Evolutionary conservation across 2,329 filamentous ascomycete species (phyloP), one percentile per base, ranked within the genome.

Genomic region (Trichoderma hamatum): DNA sequence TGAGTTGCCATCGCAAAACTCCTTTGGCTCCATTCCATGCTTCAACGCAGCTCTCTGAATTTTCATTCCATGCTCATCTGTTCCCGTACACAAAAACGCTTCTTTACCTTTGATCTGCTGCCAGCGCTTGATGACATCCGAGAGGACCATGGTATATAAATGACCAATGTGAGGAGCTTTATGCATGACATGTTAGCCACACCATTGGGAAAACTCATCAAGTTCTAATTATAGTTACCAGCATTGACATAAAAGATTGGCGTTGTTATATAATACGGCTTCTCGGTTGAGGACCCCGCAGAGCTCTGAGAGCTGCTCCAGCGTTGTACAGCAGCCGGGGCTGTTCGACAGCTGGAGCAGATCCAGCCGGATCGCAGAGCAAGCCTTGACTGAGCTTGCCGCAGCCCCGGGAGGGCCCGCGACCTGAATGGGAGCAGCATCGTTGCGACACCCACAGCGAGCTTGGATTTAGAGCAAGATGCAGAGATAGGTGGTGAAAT

Each of bases 191-290:
- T 21, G 36, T 66, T n/a, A 66, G 63, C n/a, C 21, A 49, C 16
- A 14, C n/a, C 13, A 19, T 34, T 34, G 14, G 14, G 14, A 24
- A 19, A 26, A 4, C 71, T 67, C 26, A 30, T 4, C 1, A 9
- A 19, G 1, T 36, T 11, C 28, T 21, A n/a, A 6, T 32, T 26
- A 11, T 21, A 52, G 28, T 69, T n/a, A 94, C 93, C 89, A 67
- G 94, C 93, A 86, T 99, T 99, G 82, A 99, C 96, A 80, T 99
- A 99, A 84, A 98, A 99, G 69, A 99, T 99, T 2, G 96, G 96
- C 10, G 94, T 96, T 5, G 96, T 98, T 75, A 97, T 85, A 84
- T 98, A 99, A 83, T 91, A 97, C 10, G 95, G 94, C 82, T 98
- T 98, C 70, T 76, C 73, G 36, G 39, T 62, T 1, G 67, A 59